phyloP scores from a whole-genome alignment of 1,139 yeast species.

The Taphrina flavorubra region DNA sequence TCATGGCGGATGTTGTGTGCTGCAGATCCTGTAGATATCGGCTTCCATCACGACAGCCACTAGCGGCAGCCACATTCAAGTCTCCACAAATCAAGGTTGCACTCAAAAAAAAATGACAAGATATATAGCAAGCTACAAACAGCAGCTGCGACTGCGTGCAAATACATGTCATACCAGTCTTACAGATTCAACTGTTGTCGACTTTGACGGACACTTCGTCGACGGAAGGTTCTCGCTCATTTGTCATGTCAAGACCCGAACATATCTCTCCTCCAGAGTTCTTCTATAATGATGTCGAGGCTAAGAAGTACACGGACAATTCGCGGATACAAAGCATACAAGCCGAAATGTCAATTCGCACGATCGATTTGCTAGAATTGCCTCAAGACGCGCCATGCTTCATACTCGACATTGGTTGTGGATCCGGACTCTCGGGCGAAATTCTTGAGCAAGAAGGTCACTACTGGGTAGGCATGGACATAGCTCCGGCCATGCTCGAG shows the following conservation, averaged over 20 bases:
- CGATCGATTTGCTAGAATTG: slow-evolving; percentile 81
- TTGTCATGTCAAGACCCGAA: slow-evolving; percentile 93
- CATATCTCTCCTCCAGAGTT: slow-evolving; percentile 93
- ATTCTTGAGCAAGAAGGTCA: slow-evolving; percentile 93
- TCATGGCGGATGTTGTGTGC: background rate
- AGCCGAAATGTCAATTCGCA: slow-evolving; percentile 95
- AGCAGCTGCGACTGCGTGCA: too few relatives aligned
- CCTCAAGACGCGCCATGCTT: slow-evolving; percentile 62
- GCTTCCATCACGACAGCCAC: slow-evolving; percentile 6
- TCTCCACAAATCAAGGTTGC: background rate
- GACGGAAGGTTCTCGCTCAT: background rate
- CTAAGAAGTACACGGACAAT: slow-evolving; percentile 84
- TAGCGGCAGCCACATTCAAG: background rate
- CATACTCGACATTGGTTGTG: slow-evolving; percentile 92
- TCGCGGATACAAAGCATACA: slow-evolving; percentile 98
- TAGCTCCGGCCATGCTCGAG: slow-evolving; percentile 91
- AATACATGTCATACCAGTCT: too few relatives aligned
- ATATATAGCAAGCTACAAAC: background rate
- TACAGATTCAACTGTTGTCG: too few relatives aligned
- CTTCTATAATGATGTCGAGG: slow-evolving; percentile 87
- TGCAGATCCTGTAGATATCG: slow-evolving; percentile 2
- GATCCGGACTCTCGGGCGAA: slow-evolving; percentile 95
- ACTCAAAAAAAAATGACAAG: slow-evolving; percentile 1
- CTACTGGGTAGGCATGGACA: slow-evolving; percentile 96
- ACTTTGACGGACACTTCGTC: too few relatives aligned